phyloP scores from a whole-genome alignment of 2,329 filamentous ascomycete species.

The Exophiala spinifera region DNA sequence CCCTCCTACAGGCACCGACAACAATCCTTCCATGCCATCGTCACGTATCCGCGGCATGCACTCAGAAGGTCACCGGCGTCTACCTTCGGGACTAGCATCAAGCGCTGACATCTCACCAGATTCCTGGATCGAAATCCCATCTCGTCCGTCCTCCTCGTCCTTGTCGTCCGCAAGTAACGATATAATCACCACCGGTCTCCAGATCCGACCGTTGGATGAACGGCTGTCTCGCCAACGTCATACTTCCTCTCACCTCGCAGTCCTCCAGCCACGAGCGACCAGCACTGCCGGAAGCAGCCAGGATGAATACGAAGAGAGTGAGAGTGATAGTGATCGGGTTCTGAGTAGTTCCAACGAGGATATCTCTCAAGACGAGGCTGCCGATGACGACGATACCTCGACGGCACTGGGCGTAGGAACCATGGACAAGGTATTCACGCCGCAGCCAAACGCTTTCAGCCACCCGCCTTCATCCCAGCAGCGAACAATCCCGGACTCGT shows the following conservation, averaged over 20 bases:
- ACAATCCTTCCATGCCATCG: slow-evolving; percentile 4
- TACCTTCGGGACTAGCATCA: slow-evolving; percentile 33
- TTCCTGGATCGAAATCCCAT: slow-evolving; percentile 94
- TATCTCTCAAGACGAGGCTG: slow-evolving; percentile 36
- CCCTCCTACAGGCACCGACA: slow-evolving; percentile 10
- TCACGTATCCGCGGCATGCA: slow-evolving; percentile 23
- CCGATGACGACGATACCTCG: slow-evolving; percentile 70
- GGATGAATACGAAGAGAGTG: slow-evolving; percentile 91
- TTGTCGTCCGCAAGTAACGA: slow-evolving; percentile 74
- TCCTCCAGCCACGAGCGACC: slow-evolving; percentile 42
- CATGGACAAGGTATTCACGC: slow-evolving; percentile 62
- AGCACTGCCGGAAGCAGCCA: slow-evolving; percentile 67
- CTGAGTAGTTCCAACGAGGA: slow-evolving; percentile 64
- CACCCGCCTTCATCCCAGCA: slow-evolving; percentile 66
- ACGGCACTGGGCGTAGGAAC: slow-evolving; percentile 72
- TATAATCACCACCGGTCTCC: slow-evolving; percentile 83
- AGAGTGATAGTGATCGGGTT: slow-evolving; percentile 77
- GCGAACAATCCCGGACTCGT: slow-evolving; percentile 48
- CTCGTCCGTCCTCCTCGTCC: slow-evolving; percentile 89
- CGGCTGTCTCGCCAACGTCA: slow-evolving; percentile 58
- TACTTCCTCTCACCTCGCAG: slow-evolving; percentile 30
- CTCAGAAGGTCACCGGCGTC: slow-evolving; percentile 28
- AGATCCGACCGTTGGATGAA: slow-evolving; percentile 62
- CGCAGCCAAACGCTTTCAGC: slow-evolving; percentile 88
- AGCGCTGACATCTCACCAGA: slow-evolving; percentile 59